Evolutionary conservation across 192 early-diverging fungal species (phyloP).

Genomic region (Lobosporangium transversale): DNA sequence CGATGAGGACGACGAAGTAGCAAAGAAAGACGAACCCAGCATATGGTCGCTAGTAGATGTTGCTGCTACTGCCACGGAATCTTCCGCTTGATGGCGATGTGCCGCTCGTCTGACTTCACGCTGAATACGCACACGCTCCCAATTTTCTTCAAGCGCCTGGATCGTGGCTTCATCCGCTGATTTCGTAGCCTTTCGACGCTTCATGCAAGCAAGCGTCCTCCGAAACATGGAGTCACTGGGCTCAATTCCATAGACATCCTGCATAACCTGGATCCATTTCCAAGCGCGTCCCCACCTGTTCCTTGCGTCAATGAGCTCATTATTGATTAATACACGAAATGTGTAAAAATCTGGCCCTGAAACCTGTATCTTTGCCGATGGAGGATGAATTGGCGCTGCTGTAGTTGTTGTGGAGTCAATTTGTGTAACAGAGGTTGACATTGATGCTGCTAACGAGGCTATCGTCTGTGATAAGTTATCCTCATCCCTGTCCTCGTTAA

Average conservation of each 20-base stretch:
- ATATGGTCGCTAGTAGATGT: background rate
- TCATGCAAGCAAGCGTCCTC: conserved; percentile 31
- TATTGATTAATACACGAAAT: conserved; percentile 41
- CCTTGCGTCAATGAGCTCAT: conserved; percentile 26
- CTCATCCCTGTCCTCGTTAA: background rate
- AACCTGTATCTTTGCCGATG: background rate
- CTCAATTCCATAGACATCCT: conserved; percentile 28
- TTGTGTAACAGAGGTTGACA: background rate
- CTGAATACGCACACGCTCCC: conserved; percentile 21
- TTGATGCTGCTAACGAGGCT: too few relatives aligned
- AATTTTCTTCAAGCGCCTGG: conserved; percentile 22
- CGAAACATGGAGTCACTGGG: conserved; percentile 42
- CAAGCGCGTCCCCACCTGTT: conserved; percentile 42
- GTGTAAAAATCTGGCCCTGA: conserved; percentile 37
- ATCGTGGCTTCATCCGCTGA: conserved; percentile 29
- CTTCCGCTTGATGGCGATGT: background rate
- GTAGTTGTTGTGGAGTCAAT: background rate
- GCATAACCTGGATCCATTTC: conserved; percentile 49
- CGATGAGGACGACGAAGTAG: too few relatives aligned
- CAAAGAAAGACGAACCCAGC: too few relatives aligned
- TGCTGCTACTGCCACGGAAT: background rate
- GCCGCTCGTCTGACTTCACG: background rate
- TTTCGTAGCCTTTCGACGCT: conserved; percentile 8
- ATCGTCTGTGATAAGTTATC: background rate
- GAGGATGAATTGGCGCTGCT: background rate